Conservation (phyloP, 768 basidiomycete species). For the Cyclocybe aegerita region DNA sequence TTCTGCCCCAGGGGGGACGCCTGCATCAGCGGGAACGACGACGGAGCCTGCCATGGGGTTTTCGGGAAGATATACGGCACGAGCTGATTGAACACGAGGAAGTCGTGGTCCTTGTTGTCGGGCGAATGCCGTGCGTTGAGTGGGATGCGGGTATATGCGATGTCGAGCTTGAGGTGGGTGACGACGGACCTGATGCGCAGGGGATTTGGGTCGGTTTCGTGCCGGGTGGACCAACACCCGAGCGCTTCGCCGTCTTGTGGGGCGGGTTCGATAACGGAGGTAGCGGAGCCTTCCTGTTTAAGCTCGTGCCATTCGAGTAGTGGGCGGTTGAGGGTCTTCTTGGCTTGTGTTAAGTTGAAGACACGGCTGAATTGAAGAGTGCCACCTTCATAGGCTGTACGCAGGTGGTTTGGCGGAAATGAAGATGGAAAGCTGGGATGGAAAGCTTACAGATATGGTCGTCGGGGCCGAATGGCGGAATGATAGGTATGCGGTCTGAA, state of each 20-base stretch:
- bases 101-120: constrained; percentile 14
- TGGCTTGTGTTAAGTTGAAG: constrained; percentile 39
- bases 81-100: constrained; percentile 24
- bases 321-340: constrained; percentile 32
- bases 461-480: constrained; percentile 47
- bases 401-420: background rate
- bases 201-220: constrained; percentile 19
- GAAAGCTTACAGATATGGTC: constrained; percentile 33
- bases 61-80: constrained; percentile 29
- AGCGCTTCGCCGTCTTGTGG: constrained; percentile 15
- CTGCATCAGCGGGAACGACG: constrained; percentile 23
- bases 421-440: background rate
- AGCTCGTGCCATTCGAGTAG: constrained; percentile 50
- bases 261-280: constrained; percentile 15
- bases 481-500: constrained; percentile 44
- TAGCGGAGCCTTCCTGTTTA: constrained; percentile 30
- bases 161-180: constrained; percentile 31
- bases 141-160: constrained; percentile 35
- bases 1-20: constrained; percentile 24
- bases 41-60: constrained; percentile 16
- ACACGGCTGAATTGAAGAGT: constrained; percentile 39
- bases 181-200: constrained; percentile 17
- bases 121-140: constrained; percentile 20
- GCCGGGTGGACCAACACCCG: constrained; percentile 35
- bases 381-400: constrained; percentile 27